phyloP scores from a whole-genome alignment of 2,329 filamentous ascomycete genomes.

The Cryphonectria carpinicola region DNA sequence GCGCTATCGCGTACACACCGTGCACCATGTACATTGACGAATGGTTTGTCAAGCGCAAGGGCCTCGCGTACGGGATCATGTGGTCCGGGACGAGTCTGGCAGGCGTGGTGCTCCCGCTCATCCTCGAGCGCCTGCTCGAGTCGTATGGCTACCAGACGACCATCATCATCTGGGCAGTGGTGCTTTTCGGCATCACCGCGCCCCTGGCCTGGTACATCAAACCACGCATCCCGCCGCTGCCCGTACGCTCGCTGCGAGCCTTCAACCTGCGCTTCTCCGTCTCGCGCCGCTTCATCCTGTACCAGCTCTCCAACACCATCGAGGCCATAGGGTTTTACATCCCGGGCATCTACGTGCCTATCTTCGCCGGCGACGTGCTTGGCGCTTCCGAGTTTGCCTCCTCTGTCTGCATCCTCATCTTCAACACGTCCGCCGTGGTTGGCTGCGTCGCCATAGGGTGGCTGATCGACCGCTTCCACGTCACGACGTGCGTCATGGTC shows the following conservation, averaged over 20 bases:
- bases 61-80: constrained; percentile 67
- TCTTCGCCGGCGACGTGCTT: constrained; percentile 56
- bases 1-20: constrained; percentile 58
- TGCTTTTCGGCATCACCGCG: constrained; percentile 54
- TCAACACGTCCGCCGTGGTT: constrained; percentile 64
- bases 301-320: constrained; percentile 60
- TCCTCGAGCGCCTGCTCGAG: constrained; percentile 56
- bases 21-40: constrained; percentile 63
- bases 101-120: constrained; percentile 55
- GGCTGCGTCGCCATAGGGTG: constrained; percentile 63
- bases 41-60: constrained; percentile 63
- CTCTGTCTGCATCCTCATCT: constrained; percentile 60
- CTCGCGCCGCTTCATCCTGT: constrained; percentile 58
- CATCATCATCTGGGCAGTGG: constrained; percentile 55
- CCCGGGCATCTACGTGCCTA: constrained; percentile 64
- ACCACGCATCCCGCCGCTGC: constrained; percentile 54
- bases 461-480: constrained; percentile 57
- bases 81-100: constrained; percentile 59
- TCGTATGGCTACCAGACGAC: constrained; percentile 57
- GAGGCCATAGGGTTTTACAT: constrained; percentile 67
- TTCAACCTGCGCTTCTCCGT: constrained; percentile 55
- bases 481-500: constrained; percentile 59
- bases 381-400: constrained; percentile 52
- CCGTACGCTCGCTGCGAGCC: constrained; percentile 42
- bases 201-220: constrained; percentile 63